Base-by-base conservation (phyloP, 345 rosid genomes). In the Pelargonium nanum region DNA sequence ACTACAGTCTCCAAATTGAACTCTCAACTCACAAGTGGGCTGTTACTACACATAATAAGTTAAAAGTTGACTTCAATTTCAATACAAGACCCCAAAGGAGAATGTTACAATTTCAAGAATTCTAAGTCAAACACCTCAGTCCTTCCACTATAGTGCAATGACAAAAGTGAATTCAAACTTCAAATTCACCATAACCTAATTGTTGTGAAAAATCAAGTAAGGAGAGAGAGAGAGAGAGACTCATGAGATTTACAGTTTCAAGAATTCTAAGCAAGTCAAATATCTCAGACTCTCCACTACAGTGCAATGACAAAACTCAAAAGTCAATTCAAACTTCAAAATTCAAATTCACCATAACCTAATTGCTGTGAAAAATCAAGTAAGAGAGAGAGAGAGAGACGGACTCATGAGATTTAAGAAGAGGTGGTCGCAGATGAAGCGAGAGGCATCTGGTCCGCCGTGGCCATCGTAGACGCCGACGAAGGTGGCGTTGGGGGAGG, bases 401-500 rank as follows among this genome's bases (percentile, higher is more conserved):
- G 72, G 60, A 89, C 99, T 80, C 75, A 81, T 87, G 40, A 93
- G 74, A 77, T 89, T 80, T 5, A 66, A 65, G 63, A 89, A 89
- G 63, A 93, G 88, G 74, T 89, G 87, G 65, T 93, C 97, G 30
- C 77, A 72, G 74, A 93, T 75, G 67, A 77, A 93, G 34, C 83
- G 71, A 58, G 99, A 76, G 51, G 99, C 99, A 16, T 89, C 97
- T 20, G 96, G 88, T 22, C 99, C 99, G 19, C 99, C 99, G 67
- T 93, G 99, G 4, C 98, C 98, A 65, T 92, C 98, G 56, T 87
- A 87, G 55, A 92, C 91, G 9, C 98, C 97, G 45, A 89, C 78
- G 62, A 92, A 89, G 23, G 82, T 82, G 44, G 87, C 84, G 19
- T 75, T 85, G 23, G 72, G 64, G 12, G 86, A 91, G 7, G 72